Evolutionary conservation across 805 yeast species (phyloP).

Genomic region (Wickerhamomyces kurtzmanii): DNA sequence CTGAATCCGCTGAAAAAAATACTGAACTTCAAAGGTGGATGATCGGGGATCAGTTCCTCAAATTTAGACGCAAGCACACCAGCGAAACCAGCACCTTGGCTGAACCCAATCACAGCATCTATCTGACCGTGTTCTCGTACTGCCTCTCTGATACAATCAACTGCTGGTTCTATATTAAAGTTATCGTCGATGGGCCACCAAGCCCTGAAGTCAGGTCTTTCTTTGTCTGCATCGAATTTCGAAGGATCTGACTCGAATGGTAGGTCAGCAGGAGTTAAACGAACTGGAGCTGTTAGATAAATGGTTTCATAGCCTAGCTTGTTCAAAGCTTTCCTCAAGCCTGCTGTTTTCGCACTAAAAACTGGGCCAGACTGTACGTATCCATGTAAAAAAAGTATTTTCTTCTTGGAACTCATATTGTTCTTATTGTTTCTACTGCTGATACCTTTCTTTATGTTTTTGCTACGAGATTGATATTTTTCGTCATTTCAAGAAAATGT

Average conservation of each 20-base stretch:
- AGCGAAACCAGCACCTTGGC: conserved; percentile 87
- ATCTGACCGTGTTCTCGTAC: conserved; percentile 59
- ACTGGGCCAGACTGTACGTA: conserved; percentile 74
- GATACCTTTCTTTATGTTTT: too few species aligned
- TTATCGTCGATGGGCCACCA: conserved; percentile 58
- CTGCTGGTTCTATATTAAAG: conserved; percentile 21
- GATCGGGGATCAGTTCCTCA: conserved; percentile 34
- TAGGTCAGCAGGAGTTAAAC: conserved; percentile 53
- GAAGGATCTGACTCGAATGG: conserved; percentile 54
- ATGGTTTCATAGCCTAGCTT: conserved; percentile 53
- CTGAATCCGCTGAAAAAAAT: conserved; percentile 63
- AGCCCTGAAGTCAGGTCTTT: conserved; percentile 30
- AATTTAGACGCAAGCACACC: conserved; percentile 49
- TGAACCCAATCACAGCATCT: conserved; percentile 80
- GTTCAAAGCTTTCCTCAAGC: conserved; percentile 63
- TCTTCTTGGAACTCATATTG: too few species aligned
- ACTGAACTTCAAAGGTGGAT: conserved; percentile 53
- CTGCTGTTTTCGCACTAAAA: conserved; percentile 80
- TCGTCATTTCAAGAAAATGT: too few species aligned
- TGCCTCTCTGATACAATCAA: conserved; percentile 31
- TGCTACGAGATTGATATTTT: too few species aligned
- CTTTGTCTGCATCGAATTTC: conserved; percentile 25
- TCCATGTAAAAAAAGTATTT: conserved; percentile 82
- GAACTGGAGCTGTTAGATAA: conserved; percentile 68
- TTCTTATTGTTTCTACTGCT: too few species aligned